Conservation (phyloP, 345 rosid genomes). For the Euphorbia tirucalli region DNA sequence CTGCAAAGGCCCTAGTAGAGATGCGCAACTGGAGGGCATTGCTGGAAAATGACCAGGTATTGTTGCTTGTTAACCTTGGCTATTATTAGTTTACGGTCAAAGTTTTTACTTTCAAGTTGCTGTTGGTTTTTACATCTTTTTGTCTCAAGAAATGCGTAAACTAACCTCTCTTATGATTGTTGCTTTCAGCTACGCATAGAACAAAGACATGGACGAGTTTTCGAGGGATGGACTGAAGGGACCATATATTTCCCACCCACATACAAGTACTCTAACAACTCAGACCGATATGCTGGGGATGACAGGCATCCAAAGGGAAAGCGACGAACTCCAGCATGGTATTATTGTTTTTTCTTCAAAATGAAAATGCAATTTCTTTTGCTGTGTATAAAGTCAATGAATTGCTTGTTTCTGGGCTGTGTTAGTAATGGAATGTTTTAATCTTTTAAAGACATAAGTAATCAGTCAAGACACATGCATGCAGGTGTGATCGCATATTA, state of each 20-base stretch:
- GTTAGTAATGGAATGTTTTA: not conserved
- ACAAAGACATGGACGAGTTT: constrained; percentile 69
- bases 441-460: not conserved
- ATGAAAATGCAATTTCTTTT: not conserved
- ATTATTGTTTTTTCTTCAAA: not conserved
- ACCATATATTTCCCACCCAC: constrained; percentile 93
- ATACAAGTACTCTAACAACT: constrained; percentile 92
- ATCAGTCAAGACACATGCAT: constrained; percentile 5
- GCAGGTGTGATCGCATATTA: constrained; percentile 96
- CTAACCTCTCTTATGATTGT: constrained; percentile 16
- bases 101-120: not conserved
- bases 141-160: constrained; percentile 5
- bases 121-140: not conserved
- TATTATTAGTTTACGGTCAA: not conserved
- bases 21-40: constrained; percentile 91
- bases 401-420: not conserved
- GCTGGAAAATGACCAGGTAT: constrained; percentile 94
- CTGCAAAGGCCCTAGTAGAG: constrained; percentile 92
- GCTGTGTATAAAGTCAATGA: not conserved
- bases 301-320: constrained; percentile 79
- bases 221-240: constrained; percentile 96
- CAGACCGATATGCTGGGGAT: constrained; percentile 88
- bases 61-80: constrained; percentile 15
- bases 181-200: constrained; percentile 68
- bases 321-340: constrained; percentile 99